phyloP scores from a whole-genome alignment of 192 early-diverging fungal genomes.

The Podila clonocystis region DNA sequence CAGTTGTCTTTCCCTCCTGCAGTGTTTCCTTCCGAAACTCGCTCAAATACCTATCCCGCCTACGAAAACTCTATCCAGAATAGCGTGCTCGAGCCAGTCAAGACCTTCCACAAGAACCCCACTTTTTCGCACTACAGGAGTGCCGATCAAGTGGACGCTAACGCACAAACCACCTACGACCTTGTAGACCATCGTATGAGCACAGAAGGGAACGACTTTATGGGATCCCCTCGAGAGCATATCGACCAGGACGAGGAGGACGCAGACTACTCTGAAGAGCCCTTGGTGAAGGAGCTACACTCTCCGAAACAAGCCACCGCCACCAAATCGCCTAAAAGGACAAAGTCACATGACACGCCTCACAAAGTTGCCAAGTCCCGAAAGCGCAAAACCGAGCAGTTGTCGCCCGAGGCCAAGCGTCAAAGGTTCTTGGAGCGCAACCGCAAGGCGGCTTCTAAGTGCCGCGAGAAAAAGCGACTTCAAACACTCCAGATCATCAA shows the following conservation, averaged over 20 bases:
- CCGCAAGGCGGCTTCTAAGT: constrained; percentile 46
- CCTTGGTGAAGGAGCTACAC: not conserved
- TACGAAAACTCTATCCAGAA: no score
- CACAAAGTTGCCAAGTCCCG: not conserved
- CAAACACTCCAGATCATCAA: constrained; percentile 43
- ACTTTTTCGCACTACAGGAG: no score
- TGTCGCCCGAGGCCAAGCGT: constrained; percentile 38
- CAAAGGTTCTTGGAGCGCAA: constrained; percentile 52
- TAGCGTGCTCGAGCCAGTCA: no score
- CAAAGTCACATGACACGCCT: not conserved
- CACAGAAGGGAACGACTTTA: not conserved
- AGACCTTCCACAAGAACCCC: no score
- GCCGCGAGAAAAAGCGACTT: constrained; percentile 47
- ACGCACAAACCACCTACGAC: not conserved
- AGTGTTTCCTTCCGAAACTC: constrained; percentile 4
- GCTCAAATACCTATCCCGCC: not conserved
- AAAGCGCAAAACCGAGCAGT: constrained; percentile 18
- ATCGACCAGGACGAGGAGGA: not conserved
- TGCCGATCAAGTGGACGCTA: not conserved
- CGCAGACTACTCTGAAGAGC: not conserved
- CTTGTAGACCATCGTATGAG: not conserved
- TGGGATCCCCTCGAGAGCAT: not conserved
- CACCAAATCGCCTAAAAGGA: not conserved
- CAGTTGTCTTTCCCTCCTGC: constrained; percentile 2
- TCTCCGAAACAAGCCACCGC: constrained; percentile 10